These are phyloP conservation scores for Cynara cardunculus DNA, from an alignment of 129 eudicot genomes.

Conservation along the genomic window DNA sequence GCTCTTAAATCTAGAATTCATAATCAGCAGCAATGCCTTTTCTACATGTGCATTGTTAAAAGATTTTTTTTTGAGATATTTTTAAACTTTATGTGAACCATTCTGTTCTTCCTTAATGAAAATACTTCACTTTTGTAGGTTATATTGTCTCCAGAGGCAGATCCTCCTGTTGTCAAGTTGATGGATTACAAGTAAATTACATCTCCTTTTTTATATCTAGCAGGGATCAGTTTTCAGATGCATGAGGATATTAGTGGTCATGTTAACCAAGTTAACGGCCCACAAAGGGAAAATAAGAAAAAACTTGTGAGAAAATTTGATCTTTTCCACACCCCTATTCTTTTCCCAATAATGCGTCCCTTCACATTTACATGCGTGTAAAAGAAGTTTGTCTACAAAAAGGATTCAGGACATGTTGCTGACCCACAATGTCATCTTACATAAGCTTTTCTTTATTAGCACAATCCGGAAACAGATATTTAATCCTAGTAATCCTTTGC, in stretches of 20 bases:
- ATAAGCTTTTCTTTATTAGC: no score
- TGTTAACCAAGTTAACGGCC: background rate
- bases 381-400: no score
- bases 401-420: no score
- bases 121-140: slow-evolving; percentile 41
- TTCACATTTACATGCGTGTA: no score
- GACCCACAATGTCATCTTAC: no score
- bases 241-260: slow-evolving; percentile 1
- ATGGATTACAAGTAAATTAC: slow-evolving; percentile 80
- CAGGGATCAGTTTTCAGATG: background rate
- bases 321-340: background rate
- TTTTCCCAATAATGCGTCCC: no score
- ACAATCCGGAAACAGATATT: no score
- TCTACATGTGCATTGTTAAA: background rate
- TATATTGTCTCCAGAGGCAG: slow-evolving; percentile 85
- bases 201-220: background rate
- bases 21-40: background rate
- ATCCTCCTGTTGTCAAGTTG: slow-evolving; percentile 87
- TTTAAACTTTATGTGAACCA: background rate
- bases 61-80: background rate
- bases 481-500: no score
- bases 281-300: slow-evolving; percentile 4
- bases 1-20: background rate
- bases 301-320: background rate
- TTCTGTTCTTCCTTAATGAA: background rate